Conservation (phyloP, 768 basidiomycete genomes). For the Mycena metata region DNA sequence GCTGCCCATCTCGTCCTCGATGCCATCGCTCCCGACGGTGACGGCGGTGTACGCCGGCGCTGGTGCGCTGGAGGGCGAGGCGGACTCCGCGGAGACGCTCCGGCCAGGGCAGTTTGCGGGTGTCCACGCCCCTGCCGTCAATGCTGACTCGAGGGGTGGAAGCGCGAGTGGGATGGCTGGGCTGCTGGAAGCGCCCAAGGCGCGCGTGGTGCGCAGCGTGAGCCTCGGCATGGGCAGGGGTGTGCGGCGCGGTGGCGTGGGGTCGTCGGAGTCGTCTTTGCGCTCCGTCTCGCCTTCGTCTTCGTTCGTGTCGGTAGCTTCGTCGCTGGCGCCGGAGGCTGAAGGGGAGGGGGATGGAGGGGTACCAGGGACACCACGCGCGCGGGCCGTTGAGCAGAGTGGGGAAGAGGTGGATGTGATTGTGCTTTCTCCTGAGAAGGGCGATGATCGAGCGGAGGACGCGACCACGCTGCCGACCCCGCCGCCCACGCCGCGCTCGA, state of each 20-base stretch:
- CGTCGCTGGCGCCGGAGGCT: too few relatives aligned
- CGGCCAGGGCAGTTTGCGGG: neutral
- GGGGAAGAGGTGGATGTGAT: neutral
- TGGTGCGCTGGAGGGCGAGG: neutral
- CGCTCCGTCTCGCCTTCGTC: constrained; percentile 18
- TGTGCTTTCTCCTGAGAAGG: neutral
- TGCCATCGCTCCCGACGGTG: neutral
- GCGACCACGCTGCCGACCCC: constrained; percentile 21
- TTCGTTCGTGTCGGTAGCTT: too few relatives aligned
- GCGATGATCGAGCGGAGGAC: neutral
- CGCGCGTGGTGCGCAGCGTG: constrained; percentile 33
- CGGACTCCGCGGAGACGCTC: constrained; percentile 31
- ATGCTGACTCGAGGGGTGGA: too few relatives aligned
- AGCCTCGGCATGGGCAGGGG: constrained; percentile 17
- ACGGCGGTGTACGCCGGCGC: constrained; percentile 3
- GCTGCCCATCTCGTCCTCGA: too few relatives aligned
- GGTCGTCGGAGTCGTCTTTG: neutral
- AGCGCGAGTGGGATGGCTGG: neutral
- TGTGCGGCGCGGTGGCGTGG: neutral
- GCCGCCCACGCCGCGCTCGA: constrained; percentile 10
- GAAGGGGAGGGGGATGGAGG: too few relatives aligned
- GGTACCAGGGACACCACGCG: constrained; percentile 15
- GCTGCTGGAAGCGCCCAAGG: neutral
- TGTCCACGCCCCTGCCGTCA: too few relatives aligned
- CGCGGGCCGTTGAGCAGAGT: neutral